Evolutionary conservation across 2,329 filamentous ascomycete genomes (phyloP), one percentile per base, ranked within the genome.

Genomic region (Colletotrichum godetiae): DNA sequence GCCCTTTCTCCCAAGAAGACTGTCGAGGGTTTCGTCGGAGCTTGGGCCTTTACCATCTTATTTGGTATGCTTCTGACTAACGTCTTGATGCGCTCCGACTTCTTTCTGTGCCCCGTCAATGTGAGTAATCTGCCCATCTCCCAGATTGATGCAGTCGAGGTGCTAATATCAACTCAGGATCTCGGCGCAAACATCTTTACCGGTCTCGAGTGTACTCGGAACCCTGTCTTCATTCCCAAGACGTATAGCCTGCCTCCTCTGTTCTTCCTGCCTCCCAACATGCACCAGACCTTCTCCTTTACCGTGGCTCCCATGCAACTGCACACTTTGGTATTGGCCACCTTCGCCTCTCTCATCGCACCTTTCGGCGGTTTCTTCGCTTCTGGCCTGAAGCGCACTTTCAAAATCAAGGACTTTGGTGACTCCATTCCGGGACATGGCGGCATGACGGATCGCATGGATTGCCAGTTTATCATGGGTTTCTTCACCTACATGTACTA

Each of bases 391-490:
- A 99, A 99, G 90, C 94, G 97, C 35, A 98, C 96, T 4, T 99
- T 99, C 87, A 98, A 99, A 87, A 97, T 99, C 88, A 99, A 99
- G 88, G 97, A 99, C 86, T 99, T 99, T 85, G 97, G 97, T 77
- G 94, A 99, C 84, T 97, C 95, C 1, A 99, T 99, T 78, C 97
- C 97, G 1, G 97, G 97, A 27, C 97, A 99, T 79, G 97, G 97
- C 74, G 97, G 97, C 78, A 98, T 99, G 86, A 99, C 97, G 19
- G 97, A 99, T 82, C 94, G 97, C 75, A 98, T 99, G 96, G 97
- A 99, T 81, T 99, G 97, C 83, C 97, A 99, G 81, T 99, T 99
- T 86, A 98, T 98, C 86, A 99, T 99, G 97, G 97, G 97, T 10
- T 97, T 98, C 84, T 98, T 99, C 79, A 91, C 96, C 19, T 98